Evolutionary conservation across 2,329 filamentous ascomycete species (phyloP), one percentile per base, ranked within the genome.

Genomic region (Alternaria sp.): DNA sequence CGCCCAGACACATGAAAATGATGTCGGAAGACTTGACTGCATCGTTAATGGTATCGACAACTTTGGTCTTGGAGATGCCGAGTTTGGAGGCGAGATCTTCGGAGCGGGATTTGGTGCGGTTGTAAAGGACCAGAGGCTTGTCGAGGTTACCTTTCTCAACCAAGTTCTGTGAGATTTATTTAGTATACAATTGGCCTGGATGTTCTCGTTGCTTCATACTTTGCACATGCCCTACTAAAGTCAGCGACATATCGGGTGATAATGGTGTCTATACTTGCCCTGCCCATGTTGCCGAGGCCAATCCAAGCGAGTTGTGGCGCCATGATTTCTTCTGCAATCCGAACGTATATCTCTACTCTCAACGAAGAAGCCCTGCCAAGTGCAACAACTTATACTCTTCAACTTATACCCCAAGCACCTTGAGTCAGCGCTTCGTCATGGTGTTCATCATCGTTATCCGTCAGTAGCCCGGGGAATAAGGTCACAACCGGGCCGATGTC

Each of bases 201-300:
- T 3, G 11, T 17, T 13, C 9, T 10, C n/a, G 17, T 17, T 4
- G 21, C 26, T n/a, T 31, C 31, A 40, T 49, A 60, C 57, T 55
- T 62, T 90, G 79, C 84, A 86, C 91, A 96, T 96, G 63, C 89
- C 92, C 90, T 92, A 59, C 6, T 5, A 41, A 23, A 29, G 49
- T 67, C 29, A 65, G 60, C 33, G 14, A 33, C 14, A 24, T 51
- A 5, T 41, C 10, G 48, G 45, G 26, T 49, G n/a, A 53, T 46
- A 34, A 52, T 54, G 52, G 63, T 60, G 63, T 60, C 39, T 62
- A 54, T 39, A 63, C 85, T 80, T 80, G 90, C 90, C 72, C 88
- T 85, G 66, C 91, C 93, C 87, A 96, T 96, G 76, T 96, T 96
- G 51, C 92, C 92, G 50, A 96, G 84, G 56, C 93, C 92, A 54